phyloP scores from a whole-genome alignment of 2,329 filamentous ascomycete genomes.

The Biscogniauxia marginata region DNA sequence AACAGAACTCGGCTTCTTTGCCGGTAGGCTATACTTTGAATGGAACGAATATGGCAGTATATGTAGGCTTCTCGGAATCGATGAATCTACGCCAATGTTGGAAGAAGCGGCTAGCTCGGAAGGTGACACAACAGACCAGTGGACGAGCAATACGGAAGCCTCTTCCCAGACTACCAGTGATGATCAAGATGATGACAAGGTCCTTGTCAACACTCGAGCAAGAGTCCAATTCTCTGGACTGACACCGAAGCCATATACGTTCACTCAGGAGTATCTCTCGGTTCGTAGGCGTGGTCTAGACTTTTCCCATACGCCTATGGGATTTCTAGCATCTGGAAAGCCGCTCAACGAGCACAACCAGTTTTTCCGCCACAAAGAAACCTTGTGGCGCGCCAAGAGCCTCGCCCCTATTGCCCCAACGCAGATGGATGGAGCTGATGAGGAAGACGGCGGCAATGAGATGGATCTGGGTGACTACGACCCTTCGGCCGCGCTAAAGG shows the following conservation, averaged over 20 bases:
- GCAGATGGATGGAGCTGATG: conserved; percentile 11
- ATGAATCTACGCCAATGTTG: conserved; percentile 9
- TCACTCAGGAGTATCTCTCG: conserved; percentile 56
- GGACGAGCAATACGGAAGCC: conserved; percentile 2
- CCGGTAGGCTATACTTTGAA: conserved; percentile 60
- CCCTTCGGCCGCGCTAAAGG: conserved; percentile 14
- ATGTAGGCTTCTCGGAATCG: conserved; percentile 33
- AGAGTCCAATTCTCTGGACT: conserved; percentile 20
- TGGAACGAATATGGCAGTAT: conserved; percentile 44
- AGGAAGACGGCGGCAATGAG: conserved; percentile 8
- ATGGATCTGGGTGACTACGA: conserved; percentile 24
- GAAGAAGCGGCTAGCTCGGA: conserved; percentile 17
- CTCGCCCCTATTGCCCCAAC: conserved; percentile 10
- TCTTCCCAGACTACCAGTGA: conserved; percentile 3
- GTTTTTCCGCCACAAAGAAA: conserved; percentile 44
- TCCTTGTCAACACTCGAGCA: conserved; percentile 1
- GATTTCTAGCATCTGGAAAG: conserved; percentile 53
- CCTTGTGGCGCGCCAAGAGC: conserved; percentile 1
- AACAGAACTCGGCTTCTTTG: conserved; percentile 59
- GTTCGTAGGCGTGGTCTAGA: conserved; percentile 56
- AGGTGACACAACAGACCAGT: conserved; percentile 11
- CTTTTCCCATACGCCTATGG: conserved; percentile 59
- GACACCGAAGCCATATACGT: conserved; percentile 39
- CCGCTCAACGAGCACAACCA: conserved; percentile 45
- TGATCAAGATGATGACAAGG: neutral